Percentiles rank a stretch among this genome's conserved stretches.
Conservation (phyloP, 148 eudicot genomes). For the Nyssa sinensis region DNA sequence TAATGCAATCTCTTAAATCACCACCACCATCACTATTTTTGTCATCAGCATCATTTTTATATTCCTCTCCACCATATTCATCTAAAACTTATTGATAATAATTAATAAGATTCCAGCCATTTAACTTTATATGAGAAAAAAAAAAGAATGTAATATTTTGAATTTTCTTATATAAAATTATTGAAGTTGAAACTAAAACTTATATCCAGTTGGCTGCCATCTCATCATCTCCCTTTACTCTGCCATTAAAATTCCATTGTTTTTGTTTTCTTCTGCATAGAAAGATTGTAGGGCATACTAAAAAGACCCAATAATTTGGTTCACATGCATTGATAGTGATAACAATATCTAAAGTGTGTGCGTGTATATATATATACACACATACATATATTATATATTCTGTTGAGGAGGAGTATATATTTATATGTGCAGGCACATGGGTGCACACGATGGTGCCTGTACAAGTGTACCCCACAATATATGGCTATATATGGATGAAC, state of each 20-base stretch:
- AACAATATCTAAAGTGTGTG: background rate
- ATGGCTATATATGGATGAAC: background rate
- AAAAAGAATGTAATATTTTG: background rate
- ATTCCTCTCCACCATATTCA: background rate
- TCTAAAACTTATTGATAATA: background rate
- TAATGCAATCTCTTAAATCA: background rate
- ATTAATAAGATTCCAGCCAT: background rate
- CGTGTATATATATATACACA: background rate
- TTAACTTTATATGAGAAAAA: background rate
- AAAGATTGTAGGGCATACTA: slow-evolving; percentile 23
- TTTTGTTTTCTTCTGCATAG: slow-evolving; percentile 19
- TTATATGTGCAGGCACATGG: slow-evolving; percentile 33
- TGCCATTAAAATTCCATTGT: background rate
- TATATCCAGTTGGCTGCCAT: background rate
- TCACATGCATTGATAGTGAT: slow-evolving; percentile 39
- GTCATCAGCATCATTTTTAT: background rate
- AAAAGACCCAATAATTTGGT: slow-evolving; percentile 34
- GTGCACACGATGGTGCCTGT: slow-evolving; percentile 18
- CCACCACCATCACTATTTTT: background rate
- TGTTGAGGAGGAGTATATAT: background rate
- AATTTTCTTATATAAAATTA: background rate
- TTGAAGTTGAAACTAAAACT: slow-evolving; percentile 7
- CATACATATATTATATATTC: background rate
- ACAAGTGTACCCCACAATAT: slow-evolving; percentile 14
- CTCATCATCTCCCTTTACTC: slow-evolving; percentile 8